Percentiles rank a stretch among this genome's conserved stretches.
These are phyloP conservation scores for Blepharisma stoltei DNA, from an alignment of 73 alveolate species.

Conservation along the genomic window DNA sequence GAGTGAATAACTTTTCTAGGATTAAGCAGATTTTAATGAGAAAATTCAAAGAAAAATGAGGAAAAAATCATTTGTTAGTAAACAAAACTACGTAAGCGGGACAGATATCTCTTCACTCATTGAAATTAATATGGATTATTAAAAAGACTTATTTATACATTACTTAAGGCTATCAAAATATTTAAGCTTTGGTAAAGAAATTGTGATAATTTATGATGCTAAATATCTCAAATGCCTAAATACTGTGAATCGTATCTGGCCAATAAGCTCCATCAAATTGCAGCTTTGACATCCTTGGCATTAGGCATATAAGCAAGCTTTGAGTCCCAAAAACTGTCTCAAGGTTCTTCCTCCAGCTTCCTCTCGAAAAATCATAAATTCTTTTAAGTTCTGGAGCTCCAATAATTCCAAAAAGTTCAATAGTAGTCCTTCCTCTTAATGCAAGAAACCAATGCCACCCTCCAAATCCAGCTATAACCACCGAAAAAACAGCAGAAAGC, in stretches of 20 bases:
- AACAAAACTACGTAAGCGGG: too few species aligned
- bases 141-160: too few species aligned
- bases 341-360: conserved; percentile 11
- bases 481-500: background rate
- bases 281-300: conserved; percentile 7
- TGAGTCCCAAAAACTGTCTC: conserved; percentile 15
- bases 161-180: too few species aligned
- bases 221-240: background rate
- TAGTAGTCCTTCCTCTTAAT: background rate
- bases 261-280: conserved; percentile 18
- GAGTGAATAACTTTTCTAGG: too few species aligned
- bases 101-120: too few species aligned
- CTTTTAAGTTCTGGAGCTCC: background rate
- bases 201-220: too few species aligned
- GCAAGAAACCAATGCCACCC: conserved; percentile 24
- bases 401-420: background rate
- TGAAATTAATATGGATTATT: too few species aligned
- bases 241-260: conserved; percentile 22
- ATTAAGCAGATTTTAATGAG: too few species aligned
- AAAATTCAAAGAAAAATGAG: too few species aligned
- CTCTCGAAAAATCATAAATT: background rate
- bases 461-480: background rate
- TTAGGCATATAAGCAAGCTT: background rate
- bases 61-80: too few species aligned
- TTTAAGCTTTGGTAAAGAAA: too few species aligned